These are phyloP conservation scores for Thielaviopsis punctulata DNA, from an alignment of 2,329 filamentous ascomycete genomes.

Conservation along the genomic window DNA sequence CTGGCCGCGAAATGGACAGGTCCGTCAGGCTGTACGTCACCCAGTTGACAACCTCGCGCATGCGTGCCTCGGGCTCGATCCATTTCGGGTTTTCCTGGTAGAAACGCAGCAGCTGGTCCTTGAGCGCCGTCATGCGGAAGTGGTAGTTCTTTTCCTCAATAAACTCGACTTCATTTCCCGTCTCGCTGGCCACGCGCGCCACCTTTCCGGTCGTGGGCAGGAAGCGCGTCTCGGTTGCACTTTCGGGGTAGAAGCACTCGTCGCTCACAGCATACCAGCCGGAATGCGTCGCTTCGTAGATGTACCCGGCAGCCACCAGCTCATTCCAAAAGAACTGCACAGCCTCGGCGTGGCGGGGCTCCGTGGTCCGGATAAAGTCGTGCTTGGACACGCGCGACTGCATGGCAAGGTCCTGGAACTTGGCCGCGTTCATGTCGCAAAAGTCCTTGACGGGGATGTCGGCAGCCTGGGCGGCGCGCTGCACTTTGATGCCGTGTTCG, in stretches of 20 bases:
- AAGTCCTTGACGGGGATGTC: slow-evolving; percentile 63
- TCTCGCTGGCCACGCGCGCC: slow-evolving; percentile 69
- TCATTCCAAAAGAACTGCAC: slow-evolving; percentile 82
- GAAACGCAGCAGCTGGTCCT: slow-evolving; percentile 59
- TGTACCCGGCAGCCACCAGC: slow-evolving; percentile 55
- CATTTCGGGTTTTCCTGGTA: slow-evolving; percentile 64
- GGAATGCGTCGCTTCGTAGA: slow-evolving; percentile 74
- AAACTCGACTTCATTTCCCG: slow-evolving; percentile 88
- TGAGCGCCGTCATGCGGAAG: slow-evolving; percentile 73
- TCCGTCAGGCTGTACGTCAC: slow-evolving; percentile 68
- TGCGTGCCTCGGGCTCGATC: slow-evolving; percentile 54
- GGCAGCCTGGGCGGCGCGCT: slow-evolving; percentile 61
- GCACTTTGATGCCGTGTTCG: slow-evolving; percentile 95
- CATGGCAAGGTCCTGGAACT: slow-evolving; percentile 59
- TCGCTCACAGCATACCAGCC: slow-evolving; percentile 97
- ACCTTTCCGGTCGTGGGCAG: slow-evolving; percentile 70
- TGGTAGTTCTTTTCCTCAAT: slow-evolving; percentile 87
- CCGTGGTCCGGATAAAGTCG: slow-evolving; percentile 85
- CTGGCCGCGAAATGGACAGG: slow-evolving; percentile 73
- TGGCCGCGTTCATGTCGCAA: slow-evolving; percentile 67
- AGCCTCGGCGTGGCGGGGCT: slow-evolving; percentile 61
- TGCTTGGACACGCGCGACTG: slow-evolving; percentile 58
- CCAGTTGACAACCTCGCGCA: slow-evolving; percentile 62
- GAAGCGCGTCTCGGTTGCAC: slow-evolving; percentile 53
- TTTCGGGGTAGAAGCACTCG: slow-evolving; percentile 83